Evolutionary conservation across 2,329 filamentous ascomycete species (phyloP).

Genomic region (Juglanconis oblonga): DNA sequence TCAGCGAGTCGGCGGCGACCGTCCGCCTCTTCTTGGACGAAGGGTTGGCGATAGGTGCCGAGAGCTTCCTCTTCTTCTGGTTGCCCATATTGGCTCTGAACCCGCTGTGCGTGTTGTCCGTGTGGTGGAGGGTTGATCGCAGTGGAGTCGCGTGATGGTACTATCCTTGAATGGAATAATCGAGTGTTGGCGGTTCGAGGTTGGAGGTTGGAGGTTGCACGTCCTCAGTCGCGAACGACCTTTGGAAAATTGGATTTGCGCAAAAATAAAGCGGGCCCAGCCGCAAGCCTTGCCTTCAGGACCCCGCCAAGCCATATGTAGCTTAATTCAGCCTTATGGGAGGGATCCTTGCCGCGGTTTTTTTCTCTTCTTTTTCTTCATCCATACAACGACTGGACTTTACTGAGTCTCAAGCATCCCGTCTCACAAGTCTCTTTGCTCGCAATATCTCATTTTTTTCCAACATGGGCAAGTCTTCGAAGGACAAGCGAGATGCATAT

Average conservation of each 20-base stretch:
- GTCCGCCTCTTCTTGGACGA: constrained; percentile 30
- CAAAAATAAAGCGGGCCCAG: not conserved
- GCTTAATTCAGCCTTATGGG: constrained; percentile 28
- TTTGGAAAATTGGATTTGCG: constrained; percentile 12
- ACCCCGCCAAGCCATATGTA: constrained; percentile 22
- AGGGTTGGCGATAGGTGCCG: not conserved
- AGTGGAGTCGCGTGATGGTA: not conserved
- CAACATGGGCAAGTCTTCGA: constrained; percentile 91
- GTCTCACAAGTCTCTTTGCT: not conserved
- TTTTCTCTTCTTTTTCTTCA: not conserved
- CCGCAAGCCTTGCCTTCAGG: constrained; percentile 14
- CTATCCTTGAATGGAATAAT: too few species aligned
- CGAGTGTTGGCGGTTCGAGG: too few species aligned
- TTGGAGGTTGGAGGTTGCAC: not conserved
- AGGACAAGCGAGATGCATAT: constrained; percentile 97
- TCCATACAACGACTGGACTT: not conserved
- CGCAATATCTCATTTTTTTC: not conserved
- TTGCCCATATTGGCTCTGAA: not conserved
- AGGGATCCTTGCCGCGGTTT: not conserved
- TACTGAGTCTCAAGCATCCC: not conserved
- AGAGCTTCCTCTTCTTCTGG: constrained; percentile 27
- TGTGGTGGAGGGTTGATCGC: not conserved
- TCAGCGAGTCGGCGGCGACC: constrained; percentile 46
- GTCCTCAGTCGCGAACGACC: not conserved
- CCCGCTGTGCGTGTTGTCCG: not conserved